phyloP scores from a whole-genome alignment of 2,329 filamentous ascomycete genomes.

The Huntiella moniliformis region DNA sequence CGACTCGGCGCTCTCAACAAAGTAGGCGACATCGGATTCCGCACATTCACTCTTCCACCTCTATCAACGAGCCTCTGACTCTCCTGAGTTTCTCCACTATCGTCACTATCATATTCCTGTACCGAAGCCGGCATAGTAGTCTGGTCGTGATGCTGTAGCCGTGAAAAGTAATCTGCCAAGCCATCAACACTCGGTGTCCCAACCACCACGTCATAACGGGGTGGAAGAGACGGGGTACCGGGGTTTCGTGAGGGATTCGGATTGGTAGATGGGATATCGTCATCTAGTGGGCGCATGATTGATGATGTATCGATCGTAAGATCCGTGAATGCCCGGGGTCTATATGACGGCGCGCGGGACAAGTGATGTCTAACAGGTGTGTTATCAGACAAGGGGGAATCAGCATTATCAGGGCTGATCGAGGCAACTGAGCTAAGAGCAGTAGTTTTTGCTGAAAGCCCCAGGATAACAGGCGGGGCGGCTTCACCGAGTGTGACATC shows the following conservation, averaged over 20 bases:
- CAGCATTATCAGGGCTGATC: background rate
- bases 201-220: slow-evolving; percentile 64
- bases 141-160: slow-evolving; percentile 53
- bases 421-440: slow-evolving; percentile 1
- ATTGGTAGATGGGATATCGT: slow-evolving; percentile 14
- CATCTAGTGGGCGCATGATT: slow-evolving; percentile 19
- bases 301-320: slow-evolving; percentile 24
- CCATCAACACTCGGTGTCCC: slow-evolving; percentile 48
- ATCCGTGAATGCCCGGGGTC: slow-evolving; percentile 63
- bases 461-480: background rate
- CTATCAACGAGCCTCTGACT: slow-evolving; percentile 32
- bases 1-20: slow-evolving; percentile 33
- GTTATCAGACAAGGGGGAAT: background rate
- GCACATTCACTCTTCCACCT: slow-evolving; percentile 36
- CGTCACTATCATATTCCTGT: slow-evolving; percentile 19
- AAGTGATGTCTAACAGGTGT: slow-evolving; percentile 22
- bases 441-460: slow-evolving; percentile 4
- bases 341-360: slow-evolving; percentile 65
- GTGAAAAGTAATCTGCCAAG: slow-evolving; percentile 71
- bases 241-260: slow-evolving; percentile 54
- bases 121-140: slow-evolving; percentile 16
- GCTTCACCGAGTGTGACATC: background rate
- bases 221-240: slow-evolving; percentile 42
- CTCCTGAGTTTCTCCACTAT: slow-evolving; percentile 18
- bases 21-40: slow-evolving; percentile 36